Percentiles rank a stretch among this genome's conserved stretches.
Evolutionary conservation across 2,329 filamentous ascomycete species (phyloP).

Genomic region (Periglandula ipomoeae): DNA sequence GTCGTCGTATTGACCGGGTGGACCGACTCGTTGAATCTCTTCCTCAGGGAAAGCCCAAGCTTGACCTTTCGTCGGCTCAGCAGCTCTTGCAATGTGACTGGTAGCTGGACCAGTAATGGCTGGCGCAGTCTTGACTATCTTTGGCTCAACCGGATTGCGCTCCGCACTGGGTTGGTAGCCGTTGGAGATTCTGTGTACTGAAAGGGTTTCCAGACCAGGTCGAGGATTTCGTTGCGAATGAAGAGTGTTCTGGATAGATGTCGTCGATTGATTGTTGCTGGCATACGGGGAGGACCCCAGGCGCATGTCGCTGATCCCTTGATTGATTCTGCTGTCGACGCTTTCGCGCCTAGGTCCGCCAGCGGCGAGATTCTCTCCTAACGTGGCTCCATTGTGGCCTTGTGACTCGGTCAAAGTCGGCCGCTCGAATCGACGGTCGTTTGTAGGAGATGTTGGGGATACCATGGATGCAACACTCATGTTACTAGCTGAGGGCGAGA

Average conservation of each 20-base stretch:
- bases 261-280: conserved; percentile 67
- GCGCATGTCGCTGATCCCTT: conserved; percentile 59
- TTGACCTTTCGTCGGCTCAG: conserved; percentile 72
- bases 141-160: conserved; percentile 42
- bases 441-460: conserved; percentile 45
- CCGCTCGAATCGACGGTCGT: conserved; percentile 34
- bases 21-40: conserved; percentile 43
- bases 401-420: conserved; percentile 28
- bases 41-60: conserved; percentile 79
- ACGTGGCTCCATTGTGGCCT: conserved; percentile 18
- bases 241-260: conserved; percentile 62
- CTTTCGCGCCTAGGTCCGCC: conserved; percentile 56
- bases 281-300: conserved; percentile 61
- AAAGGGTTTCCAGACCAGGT: conserved; percentile 38
- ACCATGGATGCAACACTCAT: conserved; percentile 62
- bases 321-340: conserved; percentile 70
- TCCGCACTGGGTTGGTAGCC: conserved; percentile 54
- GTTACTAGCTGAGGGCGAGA: conserved; percentile 46
- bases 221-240: conserved; percentile 58
- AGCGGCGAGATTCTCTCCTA: conserved; percentile 27
- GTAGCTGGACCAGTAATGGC: conserved; percentile 65
- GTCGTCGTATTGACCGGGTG: conserved; percentile 41
- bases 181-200: conserved; percentile 53
- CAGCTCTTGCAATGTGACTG: conserved; percentile 58
- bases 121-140: conserved; percentile 57